A percentile compares a stretch with the other conserved stretches of the same genome.
Conservation (phyloP, 2,329 filamentous ascomycete species). For the Orbilia quercus region DNA sequence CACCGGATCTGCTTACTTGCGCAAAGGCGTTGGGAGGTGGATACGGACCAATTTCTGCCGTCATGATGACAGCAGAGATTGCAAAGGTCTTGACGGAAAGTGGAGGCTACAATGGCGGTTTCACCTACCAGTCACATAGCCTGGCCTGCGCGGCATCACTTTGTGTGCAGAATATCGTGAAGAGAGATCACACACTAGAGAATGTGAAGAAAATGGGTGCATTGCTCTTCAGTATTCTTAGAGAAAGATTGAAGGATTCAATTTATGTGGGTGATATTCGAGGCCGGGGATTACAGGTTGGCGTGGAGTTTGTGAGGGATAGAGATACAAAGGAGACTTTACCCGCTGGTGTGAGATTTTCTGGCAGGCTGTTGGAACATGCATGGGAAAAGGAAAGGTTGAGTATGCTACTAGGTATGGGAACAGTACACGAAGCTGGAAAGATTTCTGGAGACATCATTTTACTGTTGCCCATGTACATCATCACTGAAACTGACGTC, state of each 20-base stretch:
- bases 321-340: constrained; percentile 68
- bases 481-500: constrained; percentile 42
- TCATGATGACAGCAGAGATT: constrained; percentile 69
- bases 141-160: constrained; percentile 72
- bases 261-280: constrained; percentile 72
- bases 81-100: constrained; percentile 65
- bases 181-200: constrained; percentile 69
- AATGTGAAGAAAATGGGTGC: constrained; percentile 71
- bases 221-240: constrained; percentile 65
- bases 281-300: constrained; percentile 71
- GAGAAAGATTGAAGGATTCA: constrained; percentile 64
- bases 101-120: constrained; percentile 65
- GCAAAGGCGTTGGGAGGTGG: constrained; percentile 76
- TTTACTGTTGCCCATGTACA: constrained; percentile 47
- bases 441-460: constrained; percentile 39
- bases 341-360: constrained; percentile 24
- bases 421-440: constrained; percentile 35
- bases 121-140: constrained; percentile 74
- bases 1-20: constrained; percentile 74
- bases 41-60: constrained; percentile 71
- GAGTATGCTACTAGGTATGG: constrained; percentile 49
- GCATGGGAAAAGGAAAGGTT: constrained; percentile 49
- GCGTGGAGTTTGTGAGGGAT: constrained; percentile 69
- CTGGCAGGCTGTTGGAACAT: constrained; percentile 31
- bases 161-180: constrained; percentile 72